These are phyloP conservation scores for Comarum palustre DNA, from an alignment of 306 rosid species.

Conservation along the genomic window DNA sequence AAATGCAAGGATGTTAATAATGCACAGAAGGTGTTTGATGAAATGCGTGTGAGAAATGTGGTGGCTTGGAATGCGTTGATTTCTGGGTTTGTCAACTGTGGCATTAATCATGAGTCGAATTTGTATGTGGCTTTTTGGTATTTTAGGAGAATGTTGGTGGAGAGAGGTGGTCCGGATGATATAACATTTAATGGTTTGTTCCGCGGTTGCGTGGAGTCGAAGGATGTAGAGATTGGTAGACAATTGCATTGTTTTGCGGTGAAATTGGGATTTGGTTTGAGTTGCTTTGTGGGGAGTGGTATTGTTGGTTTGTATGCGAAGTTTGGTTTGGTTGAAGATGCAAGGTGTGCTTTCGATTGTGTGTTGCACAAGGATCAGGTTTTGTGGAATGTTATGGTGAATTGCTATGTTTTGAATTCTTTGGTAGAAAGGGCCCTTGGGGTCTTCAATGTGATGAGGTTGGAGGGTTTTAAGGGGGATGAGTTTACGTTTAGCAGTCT, in stretches of 20 bases:
- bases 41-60: constrained; percentile 62
- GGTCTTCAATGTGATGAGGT: constrained; percentile 47
- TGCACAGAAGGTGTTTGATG: constrained; percentile 59
- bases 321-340: constrained; percentile 50
- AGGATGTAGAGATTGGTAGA: constrained; percentile 43
- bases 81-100: constrained; percentile 41
- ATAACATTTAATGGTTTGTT: constrained; percentile 53
- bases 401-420: constrained; percentile 52
- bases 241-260: constrained; percentile 58
- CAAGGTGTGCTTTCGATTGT: constrained; percentile 47
- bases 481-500: constrained; percentile 65
- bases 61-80: constrained; percentile 65
- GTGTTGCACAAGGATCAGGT: constrained; percentile 49
- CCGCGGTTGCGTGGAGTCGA: constrained; percentile 43
- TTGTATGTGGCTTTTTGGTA: constrained; percentile 32
- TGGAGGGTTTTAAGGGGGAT: constrained; percentile 47
- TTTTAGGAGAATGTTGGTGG: constrained; percentile 60
- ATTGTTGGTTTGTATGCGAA: constrained; percentile 57
- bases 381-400: constrained; percentile 76
- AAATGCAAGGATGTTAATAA: constrained; percentile 36
- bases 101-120: constrained; percentile 16
- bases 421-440: constrained; percentile 39
- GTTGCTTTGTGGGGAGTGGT: constrained; percentile 59
- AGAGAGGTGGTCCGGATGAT: constrained; percentile 46
- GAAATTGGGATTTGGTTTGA: constrained; percentile 54